Evolutionary conservation across 305 asterid genomes (phyloP), one percentile per base, ranked within the genome.

Genomic region (Salvia sclarea): DNA sequence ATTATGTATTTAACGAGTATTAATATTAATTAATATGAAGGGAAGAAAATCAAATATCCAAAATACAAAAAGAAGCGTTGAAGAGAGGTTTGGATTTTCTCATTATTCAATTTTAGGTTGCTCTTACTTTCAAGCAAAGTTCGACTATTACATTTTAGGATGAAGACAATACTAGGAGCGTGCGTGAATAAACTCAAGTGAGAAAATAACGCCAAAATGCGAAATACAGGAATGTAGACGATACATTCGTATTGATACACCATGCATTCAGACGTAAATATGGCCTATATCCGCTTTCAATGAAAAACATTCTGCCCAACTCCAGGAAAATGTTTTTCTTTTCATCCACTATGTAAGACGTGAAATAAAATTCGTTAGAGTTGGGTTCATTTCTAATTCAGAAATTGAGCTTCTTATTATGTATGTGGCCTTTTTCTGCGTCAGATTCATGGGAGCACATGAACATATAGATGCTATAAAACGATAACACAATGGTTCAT

Each of bases 261-360:
- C 40, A 57, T 76, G 86, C 56, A 81, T 64, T n/a, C 2, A 38
- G 86, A 66, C 79, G 79, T 74, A 61, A 66, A 72, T 62, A 37
- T 37, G 45, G 62, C 38, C 75, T 21, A 58, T 31, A 55, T 78
- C 70, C 78, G n/a, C 61, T 73, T 47, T 25, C 61, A 37, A 38
- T 65, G 63, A 55, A 59, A 41, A 16, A 7, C n/a, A 28, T 12
- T 25, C 30, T 25, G 30, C 30, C 30, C 30, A 25, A 25, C 12
- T 9, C 63, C 4, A 33, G 5, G 30, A 18, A 33, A 33, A 31
- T 0, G 9, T 16, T 7, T 13, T 25, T 2, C 4, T 44, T 7
- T 4, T 35, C 8, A 18, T 40, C 53, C 37, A 21, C n/a, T n/a
- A n/a, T n/a, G n/a, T n/a, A n/a, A 13, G 44, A 18, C 37, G 18